Evolutionary conservation across 2,329 filamentous ascomycete species (phyloP), one percentile per base, ranked within the genome.

Genomic region (Stromatinia cepivora): DNA sequence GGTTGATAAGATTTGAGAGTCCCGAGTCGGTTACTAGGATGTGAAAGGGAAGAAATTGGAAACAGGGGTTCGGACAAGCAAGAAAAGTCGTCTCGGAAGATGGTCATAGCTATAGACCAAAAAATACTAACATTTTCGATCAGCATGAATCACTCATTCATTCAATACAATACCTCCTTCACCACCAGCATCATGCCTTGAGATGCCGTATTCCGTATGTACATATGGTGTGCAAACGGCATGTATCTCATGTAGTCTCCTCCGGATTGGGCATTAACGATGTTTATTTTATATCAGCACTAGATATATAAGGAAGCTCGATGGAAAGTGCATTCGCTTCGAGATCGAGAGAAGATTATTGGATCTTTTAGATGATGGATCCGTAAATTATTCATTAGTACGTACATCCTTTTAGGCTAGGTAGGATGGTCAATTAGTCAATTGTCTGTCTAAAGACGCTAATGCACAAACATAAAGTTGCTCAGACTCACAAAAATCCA

Each of bases 21-120:
- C 56, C 56, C 56, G 56, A 59, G 59, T 63, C 59, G 59, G 59
- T 36, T 52, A 22, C 61, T 39, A 48, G 61, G 61, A n/a, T 52
- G 46, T 20, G 20, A 13, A 36, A 63, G 45, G 46, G 61, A 39
- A 39, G 31, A 63, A 31, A 20, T n/a, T 52, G 45, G 50, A 17
- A 63, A 52, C 22, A 64, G 61, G 61, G 59, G 2, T 25, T 25
- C 10, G 28, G 34, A 52, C 31, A 50, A 15, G 61, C 46, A 64
- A 22, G 22, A 63, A 63, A 13, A 34, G 22, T 52, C 25, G 61
- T 63, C 22, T 39, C 61, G 61, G 46, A 52, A 64, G 46, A 52
- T 42, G 34, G n/a, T 25, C 61, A 46, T 39, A 52, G 46, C 25
- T 34, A 42, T 7, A 42, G 13, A 42, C 28, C 20, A 20, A 28